Conservation (phyloP, 768 basidiomycete genomes). For the Auriscalpium vulgare region DNA sequence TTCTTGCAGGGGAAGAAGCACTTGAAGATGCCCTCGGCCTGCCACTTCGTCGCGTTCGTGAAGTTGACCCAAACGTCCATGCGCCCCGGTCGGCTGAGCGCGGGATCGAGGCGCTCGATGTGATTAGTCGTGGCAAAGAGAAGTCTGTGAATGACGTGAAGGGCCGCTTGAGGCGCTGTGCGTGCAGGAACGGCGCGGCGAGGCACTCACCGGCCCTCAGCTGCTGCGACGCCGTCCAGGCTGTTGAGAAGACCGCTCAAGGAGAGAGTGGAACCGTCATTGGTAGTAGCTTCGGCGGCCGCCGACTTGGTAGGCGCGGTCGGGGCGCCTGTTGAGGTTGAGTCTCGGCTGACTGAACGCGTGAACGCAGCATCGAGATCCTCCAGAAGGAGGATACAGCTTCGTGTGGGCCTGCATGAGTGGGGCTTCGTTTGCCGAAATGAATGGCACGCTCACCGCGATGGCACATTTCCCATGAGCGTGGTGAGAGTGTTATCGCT, state of each 20-base stretch:
- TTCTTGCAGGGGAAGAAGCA: slow-evolving; percentile 81
- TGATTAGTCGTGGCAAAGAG: slow-evolving; percentile 93
- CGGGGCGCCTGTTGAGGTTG: slow-evolving; percentile 69
- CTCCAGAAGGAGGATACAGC: slow-evolving; percentile 89
- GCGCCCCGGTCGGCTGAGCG: slow-evolving; percentile 79
- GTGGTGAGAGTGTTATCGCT: slow-evolving; percentile 83
- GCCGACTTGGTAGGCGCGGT: slow-evolving; percentile 29
- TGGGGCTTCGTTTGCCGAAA: slow-evolving; percentile 5
- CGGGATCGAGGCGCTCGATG: slow-evolving; percentile 86
- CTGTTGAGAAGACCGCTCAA: slow-evolving; percentile 82
- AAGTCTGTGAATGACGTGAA: slow-evolving; percentile 37
- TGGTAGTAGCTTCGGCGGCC: slow-evolving; percentile 27
- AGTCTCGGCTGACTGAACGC: slow-evolving; percentile 76
- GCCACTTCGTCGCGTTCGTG: slow-evolving; percentile 86
- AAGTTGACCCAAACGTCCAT: slow-evolving; percentile 94
- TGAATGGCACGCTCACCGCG: slow-evolving; percentile 42
- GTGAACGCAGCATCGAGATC: slow-evolving; percentile 92
- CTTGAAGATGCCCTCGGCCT: slow-evolving; percentile 89
- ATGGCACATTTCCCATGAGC: slow-evolving; percentile 83
- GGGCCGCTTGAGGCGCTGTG: neutral
- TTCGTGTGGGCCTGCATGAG: slow-evolving; percentile 18
- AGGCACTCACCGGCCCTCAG: slow-evolving; percentile 68
- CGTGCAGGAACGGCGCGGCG: neutral
- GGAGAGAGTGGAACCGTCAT: slow-evolving; percentile 76
- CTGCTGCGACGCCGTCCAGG: slow-evolving; percentile 79